Base-by-base conservation (phyloP, 371 early-diverging fungal species). In the Mucor saturninus region DNA sequence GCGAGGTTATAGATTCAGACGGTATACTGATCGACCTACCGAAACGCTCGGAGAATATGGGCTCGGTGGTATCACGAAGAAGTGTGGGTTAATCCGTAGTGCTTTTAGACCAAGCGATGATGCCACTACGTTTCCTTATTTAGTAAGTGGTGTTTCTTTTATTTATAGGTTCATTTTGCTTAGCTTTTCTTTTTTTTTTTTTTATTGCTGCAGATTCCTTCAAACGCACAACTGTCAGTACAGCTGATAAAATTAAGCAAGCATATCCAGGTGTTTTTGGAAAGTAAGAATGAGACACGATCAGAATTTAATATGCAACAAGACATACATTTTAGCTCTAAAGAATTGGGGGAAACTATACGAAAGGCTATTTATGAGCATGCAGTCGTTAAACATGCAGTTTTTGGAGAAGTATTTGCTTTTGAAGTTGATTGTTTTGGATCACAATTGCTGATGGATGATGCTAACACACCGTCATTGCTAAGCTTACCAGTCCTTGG, bases 401-500 rank as follows among this genome's bases (percentile, higher is more conserved):
- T 61, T 32, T 74, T 77, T 61, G 86, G 86, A 0, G 54, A 67
- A 29, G 65, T 89, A 5, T 87, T 83, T 74, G 88, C 83, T 0
- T 89, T 80, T 56, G 89, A 89, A 68, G 81, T 85, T 21, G 88
- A 89, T 56, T 86, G 89, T 31, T 87, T 72, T 61, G 88, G 89
- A 9, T 84, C 85, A 1, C 54, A 64, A 3, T 60, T 85, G 3
- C 56, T 89, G 10, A 87, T 87, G 86, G 89, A 89, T 57, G 89
- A 89, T 55, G 87, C 88, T 14, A 87, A 86, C 50, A 77, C 81
- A 13, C 89, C 89, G 1, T 80, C 83, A 2, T 73, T 89, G 5
- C 62, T 89, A 6, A 77, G 83, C 14, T 63, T 89, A 40, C 88
- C 88, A 2, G 69, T 83, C 6, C 60, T 87, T 2, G 89, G 86